Percentiles rank a stretch among this genome's conserved stretches.
Conservation (phyloP, 2,329 filamentous ascomycete genomes). For the Talaromyces sp. region DNA sequence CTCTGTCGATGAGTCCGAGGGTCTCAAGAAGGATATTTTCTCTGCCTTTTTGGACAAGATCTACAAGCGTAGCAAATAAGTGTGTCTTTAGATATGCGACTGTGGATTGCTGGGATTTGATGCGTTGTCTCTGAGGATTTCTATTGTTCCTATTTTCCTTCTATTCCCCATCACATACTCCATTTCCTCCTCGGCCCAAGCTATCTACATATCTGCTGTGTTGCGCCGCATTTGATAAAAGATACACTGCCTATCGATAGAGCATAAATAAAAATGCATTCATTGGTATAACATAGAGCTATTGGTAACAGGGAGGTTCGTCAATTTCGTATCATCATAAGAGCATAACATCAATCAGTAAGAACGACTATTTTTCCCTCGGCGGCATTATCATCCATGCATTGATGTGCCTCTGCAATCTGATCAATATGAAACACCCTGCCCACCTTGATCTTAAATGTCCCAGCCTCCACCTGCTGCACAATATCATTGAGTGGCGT, state of each 20-base stretch:
- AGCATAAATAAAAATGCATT: background rate
- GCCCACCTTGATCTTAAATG: conserved; percentile 41
- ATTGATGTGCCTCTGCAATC: conserved; percentile 45
- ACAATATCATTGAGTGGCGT: conserved; percentile 42
- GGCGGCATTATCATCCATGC: conserved; percentile 45
- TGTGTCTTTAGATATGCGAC: background rate
- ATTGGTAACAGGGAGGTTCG: background rate
- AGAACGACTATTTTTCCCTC: conserved; percentile 47
- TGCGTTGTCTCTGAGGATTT: background rate
- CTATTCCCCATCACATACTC: background rate
- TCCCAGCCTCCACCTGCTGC: conserved; percentile 36
- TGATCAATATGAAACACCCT: conserved; percentile 44
- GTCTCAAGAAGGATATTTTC: conserved; percentile 86
- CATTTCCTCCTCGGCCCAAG: background rate
- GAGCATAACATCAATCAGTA: conserved; percentile 7
- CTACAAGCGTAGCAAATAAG: conserved; percentile 93
- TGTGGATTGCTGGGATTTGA: background rate
- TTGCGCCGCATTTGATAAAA: background rate
- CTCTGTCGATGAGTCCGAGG: conserved; percentile 77
- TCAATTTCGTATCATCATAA: background rate
- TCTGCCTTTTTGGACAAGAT: conserved; percentile 92
- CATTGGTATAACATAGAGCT: background rate
- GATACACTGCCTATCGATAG: background rate
- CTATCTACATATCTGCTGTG: background rate
- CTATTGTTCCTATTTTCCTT: background rate